Evolutionary conservation across 192 early-diverging fungal species (phyloP).

Genomic region (Mortierella alpina): DNA sequence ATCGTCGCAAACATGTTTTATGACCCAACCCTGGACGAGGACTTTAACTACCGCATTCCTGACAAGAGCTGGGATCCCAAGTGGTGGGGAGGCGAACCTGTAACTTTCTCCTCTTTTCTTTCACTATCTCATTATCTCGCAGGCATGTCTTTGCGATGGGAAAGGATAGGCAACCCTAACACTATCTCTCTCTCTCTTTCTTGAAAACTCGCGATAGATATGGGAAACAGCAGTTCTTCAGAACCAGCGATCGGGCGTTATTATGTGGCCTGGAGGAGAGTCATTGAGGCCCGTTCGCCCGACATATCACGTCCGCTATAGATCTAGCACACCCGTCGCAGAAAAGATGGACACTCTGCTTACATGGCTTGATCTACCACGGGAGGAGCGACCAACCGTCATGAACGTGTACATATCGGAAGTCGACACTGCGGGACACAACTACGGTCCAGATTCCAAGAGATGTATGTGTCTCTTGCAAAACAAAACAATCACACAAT

Average conservation of each 20-base stretch:
- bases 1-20: constrained; percentile 90
- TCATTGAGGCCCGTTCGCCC: constrained; percentile 68
- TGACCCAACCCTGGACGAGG: constrained; percentile 75
- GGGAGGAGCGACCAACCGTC: constrained; percentile 75
- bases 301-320: constrained; percentile 72
- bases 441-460: constrained; percentile 71
- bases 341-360: constrained; percentile 71
- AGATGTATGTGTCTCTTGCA: constrained; percentile 66
- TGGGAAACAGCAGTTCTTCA: constrained; percentile 90
- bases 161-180: neutral
- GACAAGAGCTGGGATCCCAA: constrained; percentile 67
- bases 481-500: neutral
- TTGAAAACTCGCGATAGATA: constrained; percentile 57
- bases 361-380: constrained; percentile 84
- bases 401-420: constrained; percentile 84
- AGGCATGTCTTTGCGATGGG: neutral
- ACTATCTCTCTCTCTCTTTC: constrained; percentile 15
- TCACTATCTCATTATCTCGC: neutral
- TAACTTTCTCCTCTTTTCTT: constrained; percentile 51
- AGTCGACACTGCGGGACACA: constrained; percentile 84
- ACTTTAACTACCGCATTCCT: constrained; percentile 82
- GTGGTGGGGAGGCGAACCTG: constrained; percentile 94
- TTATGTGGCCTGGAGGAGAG: constrained; percentile 92
- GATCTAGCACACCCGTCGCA: constrained; percentile 51
- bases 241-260: constrained; percentile 72